phyloP scores from a whole-genome alignment of 352 stramenopile genomes.

The Globisporangium megalacanthum region DNA sequence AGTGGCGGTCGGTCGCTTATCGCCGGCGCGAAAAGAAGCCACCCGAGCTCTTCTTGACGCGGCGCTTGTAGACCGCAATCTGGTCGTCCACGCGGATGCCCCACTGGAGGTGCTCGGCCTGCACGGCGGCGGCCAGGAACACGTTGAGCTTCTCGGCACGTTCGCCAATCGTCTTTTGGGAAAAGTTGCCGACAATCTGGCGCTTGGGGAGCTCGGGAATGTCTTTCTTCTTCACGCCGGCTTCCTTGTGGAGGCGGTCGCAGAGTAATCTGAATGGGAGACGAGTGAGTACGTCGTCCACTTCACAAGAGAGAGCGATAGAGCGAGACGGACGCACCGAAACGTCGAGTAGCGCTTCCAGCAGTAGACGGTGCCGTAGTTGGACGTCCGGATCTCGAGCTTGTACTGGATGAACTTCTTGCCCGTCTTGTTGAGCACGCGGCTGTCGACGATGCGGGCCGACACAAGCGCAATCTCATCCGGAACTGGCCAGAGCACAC shows the following conservation, averaged over 20 bases:
- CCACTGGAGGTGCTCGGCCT: conserved; percentile 83
- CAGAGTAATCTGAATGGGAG: conserved; percentile 48
- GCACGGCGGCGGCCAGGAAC: conserved; percentile 70
- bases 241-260: conserved; percentile 82
- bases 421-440: conserved; percentile 74
- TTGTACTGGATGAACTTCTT: conserved; percentile 91
- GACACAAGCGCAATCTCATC: conserved; percentile 79
- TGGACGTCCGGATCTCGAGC: conserved; percentile 81
- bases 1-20: conserved; percentile 25
- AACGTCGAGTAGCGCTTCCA: conserved; percentile 90
- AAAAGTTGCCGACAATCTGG: conserved; percentile 83
- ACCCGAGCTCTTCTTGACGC: conserved; percentile 53
- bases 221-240: conserved; percentile 74
- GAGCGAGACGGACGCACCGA: conserved; percentile 34
- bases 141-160: conserved; percentile 84
- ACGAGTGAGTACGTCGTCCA: neutral
- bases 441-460: conserved; percentile 78
- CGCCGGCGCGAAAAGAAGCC: conserved; percentile 66
- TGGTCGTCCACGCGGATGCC: conserved; percentile 85
- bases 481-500: conserved; percentile 36
- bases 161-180: conserved; percentile 72
- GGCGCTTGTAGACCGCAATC: conserved; percentile 87
- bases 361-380: conserved; percentile 85
- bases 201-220: conserved; percentile 82
- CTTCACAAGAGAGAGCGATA: neutral